Conservation (phyloP, 805 yeast species). For the Blastobotrys mokoenaii region DNA sequence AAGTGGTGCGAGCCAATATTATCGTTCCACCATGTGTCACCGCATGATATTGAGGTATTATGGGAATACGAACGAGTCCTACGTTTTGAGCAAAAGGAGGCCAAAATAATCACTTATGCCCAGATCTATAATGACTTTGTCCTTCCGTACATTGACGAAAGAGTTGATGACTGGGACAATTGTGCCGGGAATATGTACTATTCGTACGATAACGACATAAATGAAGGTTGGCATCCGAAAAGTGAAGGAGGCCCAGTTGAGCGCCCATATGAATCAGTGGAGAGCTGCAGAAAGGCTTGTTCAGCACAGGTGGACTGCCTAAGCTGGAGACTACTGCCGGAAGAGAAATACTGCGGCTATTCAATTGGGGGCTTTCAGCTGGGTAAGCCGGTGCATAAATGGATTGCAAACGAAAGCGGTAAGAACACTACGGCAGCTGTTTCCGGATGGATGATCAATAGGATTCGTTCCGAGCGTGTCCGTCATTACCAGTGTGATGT, state of each 20-base stretch:
- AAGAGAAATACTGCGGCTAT: slow-evolving; percentile 7
- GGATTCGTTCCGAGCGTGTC: slow-evolving; percentile 16
- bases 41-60: slow-evolving; percentile 24
- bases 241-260: slow-evolving; percentile 4
- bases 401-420: neutral
- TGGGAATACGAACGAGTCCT: slow-evolving; percentile 28
- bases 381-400: slow-evolving; percentile 16
- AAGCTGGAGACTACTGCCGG: slow-evolving; percentile 2
- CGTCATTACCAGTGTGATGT: no score
- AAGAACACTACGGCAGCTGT: neutral
- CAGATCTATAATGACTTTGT: slow-evolving; percentile 17
- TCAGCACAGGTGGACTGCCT: neutral
- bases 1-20: slow-evolving; percentile 27
- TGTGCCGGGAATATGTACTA: slow-evolving; percentile 2
- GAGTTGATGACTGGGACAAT: slow-evolving; percentile 15
- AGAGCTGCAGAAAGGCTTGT: slow-evolving; percentile 3
- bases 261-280: slow-evolving; percentile 12
- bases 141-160: slow-evolving; percentile 12
- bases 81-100: slow-evolving; percentile 11
- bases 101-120: slow-evolving; percentile 10
- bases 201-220: slow-evolving; percentile 2
- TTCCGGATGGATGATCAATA: slow-evolving; percentile 25
- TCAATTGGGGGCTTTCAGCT: slow-evolving; percentile 12
- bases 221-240: neutral
- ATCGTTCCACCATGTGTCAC: slow-evolving; percentile 26